A percentile compares a stretch with the other conserved stretches of the same genome.
Conservation (phyloP, 2,329 filamentous ascomycete genomes). For the Penicillium sp. region DNA sequence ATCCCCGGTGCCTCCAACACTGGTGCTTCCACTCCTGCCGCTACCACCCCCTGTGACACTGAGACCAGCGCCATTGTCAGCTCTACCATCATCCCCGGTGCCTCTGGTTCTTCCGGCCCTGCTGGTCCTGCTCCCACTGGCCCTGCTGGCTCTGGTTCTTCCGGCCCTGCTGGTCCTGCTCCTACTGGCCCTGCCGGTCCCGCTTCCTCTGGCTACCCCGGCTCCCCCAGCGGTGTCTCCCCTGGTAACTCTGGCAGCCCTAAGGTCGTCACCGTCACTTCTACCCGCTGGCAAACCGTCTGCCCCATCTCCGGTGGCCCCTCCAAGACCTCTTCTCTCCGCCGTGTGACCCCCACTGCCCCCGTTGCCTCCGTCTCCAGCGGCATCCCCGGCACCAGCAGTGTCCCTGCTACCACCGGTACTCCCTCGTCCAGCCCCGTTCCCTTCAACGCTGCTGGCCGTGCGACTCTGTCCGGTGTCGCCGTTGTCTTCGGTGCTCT, state of each 20-base stretch:
- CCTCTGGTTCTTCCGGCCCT: not conserved
- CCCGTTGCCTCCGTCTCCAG: conserved; percentile 1
- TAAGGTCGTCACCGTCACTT: conserved; percentile 4
- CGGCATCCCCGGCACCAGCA: conserved; percentile 3
- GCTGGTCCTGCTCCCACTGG: conserved; percentile 1
- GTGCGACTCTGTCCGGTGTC: conserved; percentile 27
- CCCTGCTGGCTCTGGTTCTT: not conserved
- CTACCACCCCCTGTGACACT: conserved; percentile 14
- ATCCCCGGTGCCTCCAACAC: not conserved
- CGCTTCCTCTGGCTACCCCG: not conserved
- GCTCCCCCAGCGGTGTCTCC: conserved; percentile 7
- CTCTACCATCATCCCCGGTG: not conserved
- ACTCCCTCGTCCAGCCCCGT: conserved; percentile 10
- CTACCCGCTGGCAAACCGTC: conserved; percentile 10
- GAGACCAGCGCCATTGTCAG: conserved; percentile 1
- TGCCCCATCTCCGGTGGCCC: conserved; percentile 10
- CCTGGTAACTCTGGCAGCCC: conserved; percentile 3
- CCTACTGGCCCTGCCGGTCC: not conserved
- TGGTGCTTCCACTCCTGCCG: conserved; percentile 2
- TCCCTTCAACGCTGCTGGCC: conserved; percentile 31
- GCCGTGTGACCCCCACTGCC: conserved; percentile 12
- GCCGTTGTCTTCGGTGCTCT: conserved; percentile 28
- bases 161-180: not conserved
- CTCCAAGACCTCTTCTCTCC: conserved; percentile 12
- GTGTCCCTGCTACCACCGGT: not conserved